These are phyloP conservation scores for Oryza meyeriana DNA, from an alignment of 176 grass and related monocot genomes.

Conservation along the genomic window DNA sequence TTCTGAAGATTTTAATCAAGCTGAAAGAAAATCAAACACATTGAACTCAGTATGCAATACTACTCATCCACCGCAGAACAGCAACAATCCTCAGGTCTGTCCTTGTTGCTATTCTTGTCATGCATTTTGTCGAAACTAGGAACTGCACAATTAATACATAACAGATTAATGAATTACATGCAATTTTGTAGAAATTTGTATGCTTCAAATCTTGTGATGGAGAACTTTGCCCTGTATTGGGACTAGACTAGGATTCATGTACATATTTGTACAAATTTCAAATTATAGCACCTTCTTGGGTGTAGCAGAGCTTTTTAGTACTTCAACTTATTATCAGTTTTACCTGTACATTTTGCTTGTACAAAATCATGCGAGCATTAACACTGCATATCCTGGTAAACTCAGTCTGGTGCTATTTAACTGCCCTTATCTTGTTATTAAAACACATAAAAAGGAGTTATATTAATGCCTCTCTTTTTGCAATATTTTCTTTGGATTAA, in stretches of 20 bases:
- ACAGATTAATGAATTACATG: not conserved
- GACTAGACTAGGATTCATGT: slow-evolving; percentile 4
- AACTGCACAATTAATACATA: not conserved
- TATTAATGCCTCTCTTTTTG: slow-evolving; percentile 10
- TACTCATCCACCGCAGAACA: slow-evolving; percentile 1
- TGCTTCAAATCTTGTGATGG: not conserved
- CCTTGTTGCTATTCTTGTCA: slow-evolving; percentile 4
- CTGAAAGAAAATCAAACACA: slow-evolving; percentile 23
- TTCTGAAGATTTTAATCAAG: slow-evolving; percentile 24
- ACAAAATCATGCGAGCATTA: not conserved
- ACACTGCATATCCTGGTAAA: not conserved
- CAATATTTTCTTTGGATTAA: slow-evolving; percentile 19
- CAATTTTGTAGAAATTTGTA: slow-evolving; percentile 6
- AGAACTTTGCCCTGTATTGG: slow-evolving; percentile 6
- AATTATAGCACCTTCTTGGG: slow-evolving; percentile 5
- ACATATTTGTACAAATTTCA: not conserved
- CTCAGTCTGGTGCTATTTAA: not conserved
- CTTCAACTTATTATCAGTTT: slow-evolving; percentile 8
- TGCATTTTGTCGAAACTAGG: slow-evolving; percentile 14
- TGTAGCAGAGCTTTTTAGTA: not conserved
- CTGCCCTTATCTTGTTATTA: slow-evolving; percentile 10
- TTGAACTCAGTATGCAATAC: slow-evolving; percentile 27
- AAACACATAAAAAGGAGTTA: slow-evolving; percentile 14
- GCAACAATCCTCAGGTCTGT: slow-evolving; percentile 21
- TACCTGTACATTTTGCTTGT: slow-evolving; percentile 4